These are phyloP conservation scores for Saururus chinensis DNA, from an alignment of 164 flowering plant genomes.

Conservation along the genomic window DNA sequence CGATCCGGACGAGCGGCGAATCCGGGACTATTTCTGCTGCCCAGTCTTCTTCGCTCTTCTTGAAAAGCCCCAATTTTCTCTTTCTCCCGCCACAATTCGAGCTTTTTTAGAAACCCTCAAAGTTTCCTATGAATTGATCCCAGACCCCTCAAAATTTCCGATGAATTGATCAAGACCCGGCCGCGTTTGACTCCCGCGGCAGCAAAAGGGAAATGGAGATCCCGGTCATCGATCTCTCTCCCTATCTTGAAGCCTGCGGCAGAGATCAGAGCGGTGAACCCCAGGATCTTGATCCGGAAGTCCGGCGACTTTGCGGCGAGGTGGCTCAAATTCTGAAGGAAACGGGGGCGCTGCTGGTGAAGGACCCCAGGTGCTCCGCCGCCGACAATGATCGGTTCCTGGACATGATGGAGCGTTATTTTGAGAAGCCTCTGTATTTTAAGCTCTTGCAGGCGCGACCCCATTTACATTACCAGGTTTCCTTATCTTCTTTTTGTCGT, in stretches of 20 bases:
- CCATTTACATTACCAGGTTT: constrained; percentile 86
- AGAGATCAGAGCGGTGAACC: not conserved
- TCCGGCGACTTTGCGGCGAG: constrained; percentile 37
- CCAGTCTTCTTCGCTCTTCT: too few species aligned
- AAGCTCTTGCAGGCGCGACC: constrained; percentile 78
- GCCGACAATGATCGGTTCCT: constrained; percentile 85
- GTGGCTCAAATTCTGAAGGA: constrained; percentile 70
- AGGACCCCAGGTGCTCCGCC: constrained; percentile 85
- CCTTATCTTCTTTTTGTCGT: not conserved
- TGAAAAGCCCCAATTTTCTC: too few species aligned
- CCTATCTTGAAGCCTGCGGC: constrained; percentile 28
- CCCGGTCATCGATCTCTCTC: constrained; percentile 53
- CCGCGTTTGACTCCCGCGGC: too few species aligned
- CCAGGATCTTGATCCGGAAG: constrained; percentile 9
- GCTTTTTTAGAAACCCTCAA: too few species aligned
- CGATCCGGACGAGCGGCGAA: too few species aligned
- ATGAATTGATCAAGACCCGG: too few species aligned
- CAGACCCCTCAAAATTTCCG: too few species aligned
- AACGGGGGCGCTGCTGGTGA: constrained; percentile 82
- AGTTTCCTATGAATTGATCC: too few species aligned
- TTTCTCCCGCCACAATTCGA: too few species aligned
- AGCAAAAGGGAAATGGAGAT: constrained; percentile 29
- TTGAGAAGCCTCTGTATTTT: constrained; percentile 53
- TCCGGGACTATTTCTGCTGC: too few species aligned
- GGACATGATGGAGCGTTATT: constrained; percentile 94